These are phyloP conservation scores for Graphiopsis chlorocephala DNA, from an alignment of 2,329 filamentous ascomycete species.

Conservation along the genomic window DNA sequence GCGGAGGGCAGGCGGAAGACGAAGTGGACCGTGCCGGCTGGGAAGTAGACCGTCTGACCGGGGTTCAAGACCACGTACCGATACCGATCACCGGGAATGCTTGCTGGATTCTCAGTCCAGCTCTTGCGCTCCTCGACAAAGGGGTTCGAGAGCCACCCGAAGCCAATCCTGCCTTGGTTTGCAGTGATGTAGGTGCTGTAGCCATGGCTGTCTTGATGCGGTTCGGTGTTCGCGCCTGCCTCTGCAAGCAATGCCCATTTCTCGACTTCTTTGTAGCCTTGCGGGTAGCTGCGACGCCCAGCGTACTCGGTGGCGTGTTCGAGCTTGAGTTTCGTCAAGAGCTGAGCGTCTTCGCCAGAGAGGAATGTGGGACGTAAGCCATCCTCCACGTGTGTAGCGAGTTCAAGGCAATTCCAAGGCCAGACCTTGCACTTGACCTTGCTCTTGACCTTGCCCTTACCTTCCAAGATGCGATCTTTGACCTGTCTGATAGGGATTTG, in stretches of 20 bases:
- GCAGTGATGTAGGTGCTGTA: constrained; percentile 36
- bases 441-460: not conserved
- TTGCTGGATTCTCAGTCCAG: constrained; percentile 24
- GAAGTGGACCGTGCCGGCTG: constrained; percentile 34
- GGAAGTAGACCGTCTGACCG: constrained; percentile 34
- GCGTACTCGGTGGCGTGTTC: constrained; percentile 17
- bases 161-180: constrained; percentile 32
- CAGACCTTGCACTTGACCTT: no score
- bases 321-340: constrained; percentile 35
- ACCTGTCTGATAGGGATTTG: constrained; percentile 26
- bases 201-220: constrained; percentile 35
- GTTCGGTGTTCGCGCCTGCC: constrained; percentile 34
- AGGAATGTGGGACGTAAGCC: constrained; percentile 33
- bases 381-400: constrained; percentile 33
- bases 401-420: constrained; percentile 35
- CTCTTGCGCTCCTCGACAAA: constrained; percentile 25
- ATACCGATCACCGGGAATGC: constrained; percentile 26
- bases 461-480: constrained; percentile 28
- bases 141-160: constrained; percentile 32
- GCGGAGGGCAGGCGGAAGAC: constrained; percentile 32
- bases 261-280: constrained; percentile 36
- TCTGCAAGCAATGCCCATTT: constrained; percentile 35
- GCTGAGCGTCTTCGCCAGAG: constrained; percentile 31
- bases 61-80: constrained; percentile 32
- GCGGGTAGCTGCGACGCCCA: constrained; percentile 27